Conservation (phyloP, 1,139 yeast species). For the Saccharomyces hybrid region DNA sequence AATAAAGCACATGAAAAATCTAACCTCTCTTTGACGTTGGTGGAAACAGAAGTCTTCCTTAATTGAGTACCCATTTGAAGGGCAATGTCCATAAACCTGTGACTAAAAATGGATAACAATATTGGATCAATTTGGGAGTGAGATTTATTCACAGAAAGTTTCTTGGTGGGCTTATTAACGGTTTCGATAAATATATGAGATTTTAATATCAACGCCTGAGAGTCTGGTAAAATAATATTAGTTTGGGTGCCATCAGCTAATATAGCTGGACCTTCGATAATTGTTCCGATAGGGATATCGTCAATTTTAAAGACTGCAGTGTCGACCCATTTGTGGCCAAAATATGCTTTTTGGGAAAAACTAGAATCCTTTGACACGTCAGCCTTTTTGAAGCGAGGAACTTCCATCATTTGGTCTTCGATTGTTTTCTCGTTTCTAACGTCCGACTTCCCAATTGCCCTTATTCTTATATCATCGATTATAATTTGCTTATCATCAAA, state of each 20-base stretch:
- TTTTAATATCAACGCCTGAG: conserved; percentile 55
- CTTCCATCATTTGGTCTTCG: conserved; percentile 32
- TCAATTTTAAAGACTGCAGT: conserved; percentile 49
- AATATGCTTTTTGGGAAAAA: conserved; percentile 37
- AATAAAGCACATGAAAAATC: conserved; percentile 83
- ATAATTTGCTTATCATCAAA: conserved; percentile 51
- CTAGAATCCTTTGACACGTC: conserved; percentile 24
- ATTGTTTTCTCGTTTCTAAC: conserved; percentile 31
- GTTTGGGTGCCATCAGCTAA: conserved; percentile 85
- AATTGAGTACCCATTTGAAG: conserved; percentile 83
- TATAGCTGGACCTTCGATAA: conserved; percentile 69
- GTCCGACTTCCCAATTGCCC: conserved; percentile 50
- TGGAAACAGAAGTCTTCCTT: conserved; percentile 72
- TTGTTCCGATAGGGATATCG: conserved; percentile 45
- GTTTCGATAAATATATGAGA: conserved; percentile 50
- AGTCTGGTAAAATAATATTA: conserved; percentile 64
- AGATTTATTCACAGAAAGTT: conserved; percentile 28
- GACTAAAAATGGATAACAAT: conserved; percentile 69
- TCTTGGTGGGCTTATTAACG: conserved; percentile 29
- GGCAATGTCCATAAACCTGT: conserved; percentile 81
- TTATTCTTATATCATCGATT: conserved; percentile 76
- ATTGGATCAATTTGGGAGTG: conserved; percentile 52
- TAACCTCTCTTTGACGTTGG: conserved; percentile 77
- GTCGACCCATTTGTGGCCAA: conserved; percentile 43
- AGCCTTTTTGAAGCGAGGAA: conserved; percentile 13